Percentiles rank a stretch among this genome's conserved stretches.
phyloP scores from a whole-genome alignment of 1,139 yeast genomes.

The Pneumocystis carinii region DNA sequence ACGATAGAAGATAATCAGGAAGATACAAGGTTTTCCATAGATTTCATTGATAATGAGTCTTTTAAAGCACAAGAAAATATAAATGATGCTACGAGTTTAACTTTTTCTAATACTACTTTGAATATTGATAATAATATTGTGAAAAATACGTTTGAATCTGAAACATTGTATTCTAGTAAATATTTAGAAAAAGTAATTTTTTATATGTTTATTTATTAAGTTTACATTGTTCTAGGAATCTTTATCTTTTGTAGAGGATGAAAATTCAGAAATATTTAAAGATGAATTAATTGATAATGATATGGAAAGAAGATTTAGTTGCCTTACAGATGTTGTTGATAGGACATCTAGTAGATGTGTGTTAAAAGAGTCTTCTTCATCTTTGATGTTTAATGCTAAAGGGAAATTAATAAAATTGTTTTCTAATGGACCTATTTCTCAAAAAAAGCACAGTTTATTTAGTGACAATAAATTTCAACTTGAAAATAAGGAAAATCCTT shows the following conservation, averaged over 20 bases:
- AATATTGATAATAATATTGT: not conserved
- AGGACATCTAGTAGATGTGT: not conserved
- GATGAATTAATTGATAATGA: not conserved
- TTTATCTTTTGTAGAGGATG: not conserved
- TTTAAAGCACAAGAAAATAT: not conserved
- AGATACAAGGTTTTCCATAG: not conserved
- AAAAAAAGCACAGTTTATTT: not conserved
- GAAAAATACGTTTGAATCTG: not conserved
- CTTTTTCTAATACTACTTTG: not conserved
- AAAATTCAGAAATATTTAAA: not conserved
- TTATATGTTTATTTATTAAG: not conserved
- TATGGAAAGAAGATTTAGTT: not conserved
- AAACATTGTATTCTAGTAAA: not conserved
- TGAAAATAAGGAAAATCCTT: not conserved
- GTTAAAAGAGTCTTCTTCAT: not conserved
- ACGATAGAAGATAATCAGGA: constrained; percentile 41
- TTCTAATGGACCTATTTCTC: not conserved
- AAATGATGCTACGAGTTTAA: not conserved
- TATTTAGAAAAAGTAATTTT: not conserved
- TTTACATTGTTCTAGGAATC: not conserved
- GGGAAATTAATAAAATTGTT: not conserved
- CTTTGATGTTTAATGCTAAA: not conserved
- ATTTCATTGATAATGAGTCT: not conserved
- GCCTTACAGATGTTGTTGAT: not conserved
- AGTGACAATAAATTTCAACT: not conserved